Percentiles rank a stretch among this genome's conserved stretches.
phyloP scores from a whole-genome alignment of 2,329 filamentous ascomycete species.

The Colletotrichum somersetense region DNA sequence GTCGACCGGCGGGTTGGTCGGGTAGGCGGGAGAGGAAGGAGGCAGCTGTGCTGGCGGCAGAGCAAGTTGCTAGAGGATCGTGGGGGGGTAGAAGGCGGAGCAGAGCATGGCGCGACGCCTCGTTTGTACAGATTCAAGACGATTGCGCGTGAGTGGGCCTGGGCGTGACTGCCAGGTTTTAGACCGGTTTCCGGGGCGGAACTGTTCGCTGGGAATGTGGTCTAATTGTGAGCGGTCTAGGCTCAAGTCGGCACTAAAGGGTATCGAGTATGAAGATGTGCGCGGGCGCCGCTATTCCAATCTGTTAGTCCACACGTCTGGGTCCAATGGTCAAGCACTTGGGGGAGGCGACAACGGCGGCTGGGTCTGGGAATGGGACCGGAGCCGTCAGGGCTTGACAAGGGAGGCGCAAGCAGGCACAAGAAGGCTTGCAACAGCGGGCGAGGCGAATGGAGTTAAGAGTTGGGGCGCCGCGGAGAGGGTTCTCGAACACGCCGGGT shows the following conservation, averaged over 20 bases:
- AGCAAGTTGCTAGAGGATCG: constrained; percentile 34
- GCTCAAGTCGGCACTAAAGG: constrained; percentile 4
- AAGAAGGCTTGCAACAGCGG: constrained; percentile 12
- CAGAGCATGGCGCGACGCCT: constrained; percentile 37
- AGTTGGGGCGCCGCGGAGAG: constrained; percentile 5
- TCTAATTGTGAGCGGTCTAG: constrained; percentile 37
- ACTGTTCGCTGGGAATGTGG: constrained; percentile 22
- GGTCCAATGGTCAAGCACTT: constrained; percentile 10
- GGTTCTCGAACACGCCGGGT: constrained; percentile 30
- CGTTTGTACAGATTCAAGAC: background rate
- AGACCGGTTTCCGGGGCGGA: constrained; percentile 30
- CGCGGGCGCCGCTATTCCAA: constrained; percentile 16
- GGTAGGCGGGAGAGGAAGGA: background rate
- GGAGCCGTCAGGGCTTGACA: constrained; percentile 11
- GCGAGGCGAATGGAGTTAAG: constrained; percentile 13
- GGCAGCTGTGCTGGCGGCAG: background rate
- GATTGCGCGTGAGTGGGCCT: background rate
- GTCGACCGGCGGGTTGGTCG: background rate
- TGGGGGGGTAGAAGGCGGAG: constrained; percentile 23
- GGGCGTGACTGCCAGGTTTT: constrained; percentile 27
- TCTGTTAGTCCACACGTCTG: constrained; percentile 25
- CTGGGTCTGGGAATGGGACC: constrained; percentile 2
- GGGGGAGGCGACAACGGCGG: constrained; percentile 27
- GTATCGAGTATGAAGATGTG: constrained; percentile 5
- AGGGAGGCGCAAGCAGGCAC: constrained; percentile 30